Conservation (phyloP, 1,284 basidiomycete species). For the Ceratobasidium papillatum region DNA sequence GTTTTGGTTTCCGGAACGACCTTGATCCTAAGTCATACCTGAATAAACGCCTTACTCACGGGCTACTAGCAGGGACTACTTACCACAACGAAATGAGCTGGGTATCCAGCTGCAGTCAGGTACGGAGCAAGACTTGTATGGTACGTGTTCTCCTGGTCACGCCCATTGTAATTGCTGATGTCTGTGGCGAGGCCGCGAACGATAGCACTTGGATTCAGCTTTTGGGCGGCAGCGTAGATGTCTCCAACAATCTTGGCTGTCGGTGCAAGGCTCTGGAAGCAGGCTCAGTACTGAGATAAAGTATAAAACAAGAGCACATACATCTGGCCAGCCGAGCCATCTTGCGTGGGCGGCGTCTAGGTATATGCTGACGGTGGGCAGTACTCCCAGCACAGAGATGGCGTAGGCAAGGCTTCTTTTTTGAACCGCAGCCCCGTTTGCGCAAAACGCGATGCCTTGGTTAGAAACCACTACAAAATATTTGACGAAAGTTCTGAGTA, state of each 20-base stretch:
- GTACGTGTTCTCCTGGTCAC: conserved; percentile 10
- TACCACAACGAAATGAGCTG: conserved; percentile 27
- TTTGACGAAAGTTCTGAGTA: not conserved
- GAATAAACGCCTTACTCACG: not conserved
- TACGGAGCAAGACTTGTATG: conserved; percentile 7
- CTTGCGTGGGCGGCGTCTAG: conserved; percentile 23
- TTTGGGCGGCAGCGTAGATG: conserved; percentile 9
- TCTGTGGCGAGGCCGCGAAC: conserved; percentile 9
- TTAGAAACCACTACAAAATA: not conserved
- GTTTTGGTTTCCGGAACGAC: conserved; percentile 32
- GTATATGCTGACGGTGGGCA: conserved; percentile 14
- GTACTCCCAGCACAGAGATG: not conserved
- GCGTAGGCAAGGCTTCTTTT: conserved; percentile 13
- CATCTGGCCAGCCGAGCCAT: conserved; percentile 19
- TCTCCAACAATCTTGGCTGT: conserved; percentile 22
- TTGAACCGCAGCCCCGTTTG: conserved; percentile 4
- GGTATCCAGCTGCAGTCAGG: not conserved
- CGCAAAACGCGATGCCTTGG: conserved; percentile 24
- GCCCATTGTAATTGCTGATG: conserved; percentile 26
- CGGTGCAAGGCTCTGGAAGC: conserved; percentile 22
- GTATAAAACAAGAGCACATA: not conserved
- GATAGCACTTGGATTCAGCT: conserved; percentile 8
- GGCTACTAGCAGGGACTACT: not conserved
- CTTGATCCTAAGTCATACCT: not conserved
- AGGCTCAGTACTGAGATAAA: not conserved